Evolutionary conservation across 768 basidiomycete species (phyloP), one percentile per base, ranked within the genome.

Genomic region (Guyanaporus albipodus): DNA sequence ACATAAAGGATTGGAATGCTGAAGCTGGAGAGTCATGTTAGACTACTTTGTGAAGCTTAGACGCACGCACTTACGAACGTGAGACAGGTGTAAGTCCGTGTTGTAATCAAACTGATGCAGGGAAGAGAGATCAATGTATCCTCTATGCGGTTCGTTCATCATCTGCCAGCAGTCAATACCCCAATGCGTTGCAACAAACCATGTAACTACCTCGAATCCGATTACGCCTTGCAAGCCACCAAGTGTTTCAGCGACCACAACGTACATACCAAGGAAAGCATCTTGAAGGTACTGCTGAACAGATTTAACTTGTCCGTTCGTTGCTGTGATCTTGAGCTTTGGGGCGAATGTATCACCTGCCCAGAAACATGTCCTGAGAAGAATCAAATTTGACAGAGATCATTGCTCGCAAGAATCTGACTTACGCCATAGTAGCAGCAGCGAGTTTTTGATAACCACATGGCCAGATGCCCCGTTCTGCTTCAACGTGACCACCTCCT

Each of bases 91-190:
- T 12, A 99, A 79, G 59, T 97, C 93, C 2, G 92, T 93, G 50
- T 92, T 96, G 64, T 96, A 96, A 66, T 97, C 85, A 68, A 91
- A 97, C 9, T 74, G 71, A 55, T 96, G 84, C 36, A 96, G 72
- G 1, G 91, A 90, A 21, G 78, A 74, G 6, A 96, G 70, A 43
- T 85, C 79, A 49, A 95, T 83, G 64, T 95, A 98, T 33, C 95
- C 96, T 58, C 85, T 75, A 68, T 99, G 93, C 0, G 93, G 93
- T 67, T 96, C 93, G 55, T 97, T 96, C 77, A 95, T 83, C 63
- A 92, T 79, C 91, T 94, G 53, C 14, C 22, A 10, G 31, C 6
- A 8, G 24, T 62, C 26, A 57, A 48, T 31, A 44, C 22, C 6
- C 22, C 18, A 5, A 24, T 35, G 27, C 8, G 4, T 38, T 5